phyloP scores from a whole-genome alignment of 257 asterid genomes.

The Henckelia pumila region DNA sequence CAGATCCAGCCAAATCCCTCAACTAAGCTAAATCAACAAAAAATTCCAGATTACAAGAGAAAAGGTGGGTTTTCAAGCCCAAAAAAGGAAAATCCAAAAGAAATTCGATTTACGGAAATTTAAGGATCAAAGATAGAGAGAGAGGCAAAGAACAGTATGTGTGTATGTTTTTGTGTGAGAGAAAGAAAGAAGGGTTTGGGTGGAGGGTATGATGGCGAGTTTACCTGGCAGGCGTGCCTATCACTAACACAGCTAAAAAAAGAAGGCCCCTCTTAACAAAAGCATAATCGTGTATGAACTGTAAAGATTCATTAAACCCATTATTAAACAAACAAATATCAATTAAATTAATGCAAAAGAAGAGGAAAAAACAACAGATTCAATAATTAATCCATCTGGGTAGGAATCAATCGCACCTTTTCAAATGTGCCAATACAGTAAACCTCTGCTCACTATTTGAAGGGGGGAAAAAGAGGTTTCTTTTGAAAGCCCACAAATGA shows the following conservation, averaged over 20 bases:
- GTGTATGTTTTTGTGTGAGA: conserved; percentile 17
- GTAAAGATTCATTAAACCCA: conserved; percentile 34
- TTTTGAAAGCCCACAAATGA: background rate
- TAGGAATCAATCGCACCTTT: background rate
- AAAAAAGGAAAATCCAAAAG: conserved; percentile 19
- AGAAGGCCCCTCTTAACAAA: conserved; percentile 29
- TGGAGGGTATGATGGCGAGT: conserved; percentile 59
- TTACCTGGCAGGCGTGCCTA: conserved; percentile 80
- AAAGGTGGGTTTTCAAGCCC: conserved; percentile 26
- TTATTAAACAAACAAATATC: conserved; percentile 2
- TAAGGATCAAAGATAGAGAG: conserved; percentile 22
- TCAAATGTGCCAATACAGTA: background rate
- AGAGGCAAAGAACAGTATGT: conserved; percentile 4
- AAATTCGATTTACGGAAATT: background rate
- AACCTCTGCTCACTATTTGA: background rate
- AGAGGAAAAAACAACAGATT: background rate
- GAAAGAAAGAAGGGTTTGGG: conserved; percentile 20
- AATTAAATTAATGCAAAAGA: background rate
- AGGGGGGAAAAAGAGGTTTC: background rate
- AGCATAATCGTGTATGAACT: conserved; percentile 40
- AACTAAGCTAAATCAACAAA: conserved; percentile 33
- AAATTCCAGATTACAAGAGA: conserved; percentile 28
- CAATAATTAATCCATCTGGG: background rate
- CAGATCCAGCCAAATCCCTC: conserved; percentile 49
- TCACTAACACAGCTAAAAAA: conserved; percentile 61